phyloP scores from a whole-genome alignment of 768 basidiomycete species.

The Auricularia sp. region DNA sequence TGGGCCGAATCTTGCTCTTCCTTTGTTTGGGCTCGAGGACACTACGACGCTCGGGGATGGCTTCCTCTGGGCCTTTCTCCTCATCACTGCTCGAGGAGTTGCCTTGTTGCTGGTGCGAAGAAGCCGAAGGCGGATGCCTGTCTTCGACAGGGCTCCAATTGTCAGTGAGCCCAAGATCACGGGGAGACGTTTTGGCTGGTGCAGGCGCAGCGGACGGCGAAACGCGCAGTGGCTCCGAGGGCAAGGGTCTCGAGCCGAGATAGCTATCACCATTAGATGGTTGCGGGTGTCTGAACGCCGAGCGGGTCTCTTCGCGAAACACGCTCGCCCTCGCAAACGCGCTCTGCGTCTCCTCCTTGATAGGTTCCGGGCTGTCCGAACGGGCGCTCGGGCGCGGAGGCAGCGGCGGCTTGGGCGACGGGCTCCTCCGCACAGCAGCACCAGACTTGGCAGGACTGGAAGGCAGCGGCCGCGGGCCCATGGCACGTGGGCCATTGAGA shows the following conservation, averaged over 20 bases:
- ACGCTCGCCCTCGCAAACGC: no score
- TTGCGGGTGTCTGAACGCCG: not conserved
- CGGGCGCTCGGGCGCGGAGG: not conserved
- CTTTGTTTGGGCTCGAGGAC: not conserved
- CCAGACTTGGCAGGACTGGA: not conserved
- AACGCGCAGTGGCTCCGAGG: not conserved
- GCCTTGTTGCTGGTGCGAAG: conserved; percentile 11
- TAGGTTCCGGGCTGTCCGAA: not conserved
- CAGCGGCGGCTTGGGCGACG: conserved; percentile 1
- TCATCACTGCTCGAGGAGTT: conserved; percentile 35
- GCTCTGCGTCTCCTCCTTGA: not conserved
- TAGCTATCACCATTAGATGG: no score
- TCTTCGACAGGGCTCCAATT: conserved; percentile 39
- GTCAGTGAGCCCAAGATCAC: conserved; percentile 25
- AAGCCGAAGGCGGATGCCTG: conserved; percentile 18
- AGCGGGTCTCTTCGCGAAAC: not conserved
- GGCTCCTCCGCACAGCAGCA: not conserved
- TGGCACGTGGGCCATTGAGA: not conserved
- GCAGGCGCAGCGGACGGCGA: not conserved
- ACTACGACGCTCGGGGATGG: conserved; percentile 19
- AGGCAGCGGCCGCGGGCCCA: not conserved
- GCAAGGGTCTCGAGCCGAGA: no score
- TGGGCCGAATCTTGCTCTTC: conserved; percentile 27
- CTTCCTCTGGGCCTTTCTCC: conserved; percentile 46
- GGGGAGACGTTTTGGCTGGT: not conserved